phyloP scores from a whole-genome alignment of 176 grass and related monocot genomes.

The Luzula sylvatica region DNA sequence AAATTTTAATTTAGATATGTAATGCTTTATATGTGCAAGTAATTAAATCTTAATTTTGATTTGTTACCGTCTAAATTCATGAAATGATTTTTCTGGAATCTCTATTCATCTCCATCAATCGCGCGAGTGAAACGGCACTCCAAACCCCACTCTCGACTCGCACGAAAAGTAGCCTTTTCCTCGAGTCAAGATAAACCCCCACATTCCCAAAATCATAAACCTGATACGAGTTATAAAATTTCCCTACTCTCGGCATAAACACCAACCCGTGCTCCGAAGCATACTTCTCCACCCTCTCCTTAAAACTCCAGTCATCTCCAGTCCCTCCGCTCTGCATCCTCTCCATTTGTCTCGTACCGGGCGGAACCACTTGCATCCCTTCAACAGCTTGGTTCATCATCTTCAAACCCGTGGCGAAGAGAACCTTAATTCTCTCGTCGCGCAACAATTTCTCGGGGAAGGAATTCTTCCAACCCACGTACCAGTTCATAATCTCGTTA shows the following conservation, averaged over 20 bases:
- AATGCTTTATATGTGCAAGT: no score
- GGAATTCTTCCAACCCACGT: slow-evolving; percentile 38
- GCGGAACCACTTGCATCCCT: slow-evolving; percentile 20
- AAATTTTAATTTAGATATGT: no score
- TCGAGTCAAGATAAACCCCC: slow-evolving; percentile 70
- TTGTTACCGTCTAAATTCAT: no score
- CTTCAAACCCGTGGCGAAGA: slow-evolving; percentile 26
- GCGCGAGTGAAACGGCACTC: slow-evolving; percentile 65
- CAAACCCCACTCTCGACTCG: no score
- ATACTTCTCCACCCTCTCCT: slow-evolving; percentile 74
- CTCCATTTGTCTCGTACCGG: slow-evolving; percentile 42
- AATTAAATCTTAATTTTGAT: no score
- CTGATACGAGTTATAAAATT: slow-evolving; percentile 62
- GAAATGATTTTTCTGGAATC: no score
- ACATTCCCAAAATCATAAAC: slow-evolving; percentile 81
- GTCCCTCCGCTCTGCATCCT: slow-evolving; percentile 47
- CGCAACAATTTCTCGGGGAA: slow-evolving; percentile 48
- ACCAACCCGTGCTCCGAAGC: slow-evolving; percentile 64
- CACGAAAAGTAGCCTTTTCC: slow-evolving; percentile 62
- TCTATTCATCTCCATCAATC: slow-evolving; percentile 73
- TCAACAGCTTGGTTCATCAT: slow-evolving; percentile 33
- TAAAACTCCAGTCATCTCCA: slow-evolving; percentile 75
- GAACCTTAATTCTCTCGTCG: slow-evolving; percentile 23
- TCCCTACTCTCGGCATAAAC: slow-evolving; percentile 82
- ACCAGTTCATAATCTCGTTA: slow-evolving; percentile 37